A percentile compares a stretch with the other conserved stretches of the same genome.
phyloP scores from a whole-genome alignment of 2,329 filamentous ascomycete genomes.

The Pseudogymnoascus sp. region DNA sequence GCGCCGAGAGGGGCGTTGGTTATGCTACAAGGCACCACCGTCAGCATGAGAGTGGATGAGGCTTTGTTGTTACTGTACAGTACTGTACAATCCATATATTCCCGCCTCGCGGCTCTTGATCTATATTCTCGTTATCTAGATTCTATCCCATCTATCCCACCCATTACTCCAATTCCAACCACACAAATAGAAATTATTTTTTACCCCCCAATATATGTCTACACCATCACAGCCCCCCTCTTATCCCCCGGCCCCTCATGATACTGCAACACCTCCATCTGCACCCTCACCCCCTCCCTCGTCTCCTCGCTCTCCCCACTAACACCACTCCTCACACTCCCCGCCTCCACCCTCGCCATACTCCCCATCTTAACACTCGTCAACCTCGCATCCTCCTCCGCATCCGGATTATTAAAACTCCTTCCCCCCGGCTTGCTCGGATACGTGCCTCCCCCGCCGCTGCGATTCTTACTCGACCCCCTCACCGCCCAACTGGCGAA shows the following conservation, averaged over 20 bases:
- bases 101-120: background rate
- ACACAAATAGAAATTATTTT: background rate
- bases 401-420: background rate
- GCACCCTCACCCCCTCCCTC: background rate
- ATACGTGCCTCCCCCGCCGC: background rate
- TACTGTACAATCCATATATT: background rate
- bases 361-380: background rate
- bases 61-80: background rate
- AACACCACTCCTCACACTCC: background rate
- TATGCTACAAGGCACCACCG: background rate
- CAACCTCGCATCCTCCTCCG: background rate
- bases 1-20: background rate
- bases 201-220: background rate
- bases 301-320: background rate
- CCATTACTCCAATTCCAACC: background rate
- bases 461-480: background rate
- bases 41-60: background rate
- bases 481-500: slow-evolving; percentile 1
- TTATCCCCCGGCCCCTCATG: background rate
- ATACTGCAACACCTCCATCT: slow-evolving; percentile 5
- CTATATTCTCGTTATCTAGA: background rate
- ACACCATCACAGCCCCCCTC: background rate
- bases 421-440: background rate
- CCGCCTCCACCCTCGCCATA: background rate
- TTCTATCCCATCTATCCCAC: background rate